A percentile compares a stretch with the other conserved stretches of the same genome.
phyloP scores from a whole-genome alignment of 352 stramenopile genomes.

The Hyaloperonospora arabidopsidis region DNA sequence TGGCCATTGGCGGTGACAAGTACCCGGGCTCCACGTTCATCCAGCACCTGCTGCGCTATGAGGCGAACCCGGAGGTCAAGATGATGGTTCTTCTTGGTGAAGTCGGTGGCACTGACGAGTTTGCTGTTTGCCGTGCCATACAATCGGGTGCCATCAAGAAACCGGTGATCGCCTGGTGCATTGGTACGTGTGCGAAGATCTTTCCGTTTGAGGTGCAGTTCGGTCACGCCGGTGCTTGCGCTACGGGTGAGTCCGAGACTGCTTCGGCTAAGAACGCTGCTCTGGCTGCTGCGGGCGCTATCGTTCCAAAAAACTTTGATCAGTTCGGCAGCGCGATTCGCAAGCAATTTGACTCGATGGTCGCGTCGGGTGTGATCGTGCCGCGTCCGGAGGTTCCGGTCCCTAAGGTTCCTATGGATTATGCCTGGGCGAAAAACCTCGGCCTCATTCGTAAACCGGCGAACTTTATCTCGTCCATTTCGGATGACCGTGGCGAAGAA shows the following conservation, averaged over 20 bases:
- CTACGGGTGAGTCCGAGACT: constrained; percentile 89
- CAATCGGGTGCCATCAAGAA: constrained; percentile 92
- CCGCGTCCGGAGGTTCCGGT: constrained; percentile 84
- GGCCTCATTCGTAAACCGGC: constrained; percentile 94
- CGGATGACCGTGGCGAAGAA: constrained; percentile 95
- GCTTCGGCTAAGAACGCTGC: constrained; percentile 91
- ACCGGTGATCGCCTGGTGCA: constrained; percentile 96
- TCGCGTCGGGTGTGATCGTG: constrained; percentile 72
- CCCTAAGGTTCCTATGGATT: constrained; percentile 95
- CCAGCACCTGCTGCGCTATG: constrained; percentile 94
- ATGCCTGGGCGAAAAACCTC: constrained; percentile 93
- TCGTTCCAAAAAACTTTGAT: constrained; percentile 93
- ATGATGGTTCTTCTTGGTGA: constrained; percentile 96
- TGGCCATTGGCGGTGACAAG: constrained; percentile 92
- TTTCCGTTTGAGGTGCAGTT: constrained; percentile 98
- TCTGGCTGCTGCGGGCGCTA: constrained; percentile 81
- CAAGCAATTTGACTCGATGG: constrained; percentile 83
- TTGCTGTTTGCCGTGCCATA: constrained; percentile 90
- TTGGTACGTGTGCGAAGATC: constrained; percentile 95
- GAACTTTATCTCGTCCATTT: constrained; percentile 97
- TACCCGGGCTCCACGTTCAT: constrained; percentile 96
- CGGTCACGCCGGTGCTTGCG: constrained; percentile 91
- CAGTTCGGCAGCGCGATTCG: constrained; percentile 91
- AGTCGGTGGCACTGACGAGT: constrained; percentile 94
- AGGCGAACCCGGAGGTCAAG: constrained; percentile 92